phyloP scores from a whole-genome alignment of 2,329 filamentous ascomycete species.

The Monascus ruber region DNA sequence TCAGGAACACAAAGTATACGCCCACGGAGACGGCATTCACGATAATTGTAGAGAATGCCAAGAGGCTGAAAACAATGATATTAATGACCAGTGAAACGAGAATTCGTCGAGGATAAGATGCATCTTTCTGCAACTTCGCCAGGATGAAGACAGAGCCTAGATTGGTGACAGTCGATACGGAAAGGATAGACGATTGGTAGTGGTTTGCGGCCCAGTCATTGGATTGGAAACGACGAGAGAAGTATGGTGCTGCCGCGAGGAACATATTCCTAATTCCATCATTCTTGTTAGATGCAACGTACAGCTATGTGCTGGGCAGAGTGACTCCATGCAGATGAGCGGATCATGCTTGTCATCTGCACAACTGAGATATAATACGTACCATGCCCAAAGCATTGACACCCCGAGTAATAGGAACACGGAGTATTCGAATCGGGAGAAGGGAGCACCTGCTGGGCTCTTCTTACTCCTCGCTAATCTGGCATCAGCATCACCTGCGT shows the following conservation, averaged over 20 bases:
- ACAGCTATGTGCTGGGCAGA: not conserved
- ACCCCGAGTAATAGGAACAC: slow-evolving; percentile 79
- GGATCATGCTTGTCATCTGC: too few relatives aligned
- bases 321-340: slow-evolving; percentile 1
- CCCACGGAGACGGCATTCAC: slow-evolving; percentile 52
- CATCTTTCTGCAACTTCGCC: slow-evolving; percentile 65
- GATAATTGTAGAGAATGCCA: slow-evolving; percentile 66
- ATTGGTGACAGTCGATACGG: slow-evolving; percentile 76
- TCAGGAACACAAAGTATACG: slow-evolving; percentile 68
- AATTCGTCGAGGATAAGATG: slow-evolving; percentile 83
- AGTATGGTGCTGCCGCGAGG: slow-evolving; percentile 86
- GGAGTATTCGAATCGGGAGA: slow-evolving; percentile 77
- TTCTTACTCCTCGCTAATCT: slow-evolving; percentile 3
- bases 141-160: slow-evolving; percentile 64
- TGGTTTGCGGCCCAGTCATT: slow-evolving; percentile 62
- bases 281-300: slow-evolving; percentile 2
- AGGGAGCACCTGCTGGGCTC: slow-evolving; percentile 26
- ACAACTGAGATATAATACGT: slow-evolving; percentile 21
- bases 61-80: slow-evolving; percentile 60
- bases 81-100: slow-evolving; percentile 65
- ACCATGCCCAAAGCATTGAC: slow-evolving; percentile 98
- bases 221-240: slow-evolving; percentile 65
- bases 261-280: slow-evolving; percentile 76
- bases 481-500: slow-evolving; percentile 20
- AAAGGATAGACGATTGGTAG: slow-evolving; percentile 83